These are phyloP conservation scores for Picea mariana DNA, from an alignment of 83 land plant genomes.

Conservation along the genomic window DNA sequence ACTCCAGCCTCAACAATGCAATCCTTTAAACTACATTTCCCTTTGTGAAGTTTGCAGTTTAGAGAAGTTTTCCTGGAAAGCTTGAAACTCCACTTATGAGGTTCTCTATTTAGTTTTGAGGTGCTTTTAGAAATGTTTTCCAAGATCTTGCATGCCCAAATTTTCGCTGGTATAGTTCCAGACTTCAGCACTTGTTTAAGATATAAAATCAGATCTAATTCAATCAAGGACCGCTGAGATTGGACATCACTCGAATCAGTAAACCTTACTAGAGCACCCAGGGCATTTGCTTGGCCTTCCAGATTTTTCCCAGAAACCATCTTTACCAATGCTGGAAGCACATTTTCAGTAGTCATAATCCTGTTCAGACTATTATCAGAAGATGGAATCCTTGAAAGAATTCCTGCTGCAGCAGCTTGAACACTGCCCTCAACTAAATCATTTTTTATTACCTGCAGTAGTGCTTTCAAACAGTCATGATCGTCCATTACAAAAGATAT, in stretches of 20 bases:
- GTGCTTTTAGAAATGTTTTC: constrained; percentile 12
- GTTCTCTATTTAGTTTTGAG: neutral
- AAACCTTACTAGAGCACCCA: neutral
- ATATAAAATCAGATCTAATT: neutral
- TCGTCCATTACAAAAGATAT: neutral
- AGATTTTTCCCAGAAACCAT: constrained; percentile 4
- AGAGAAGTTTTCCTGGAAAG: neutral
- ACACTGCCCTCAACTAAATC: constrained; percentile 2
- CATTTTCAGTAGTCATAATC: constrained; percentile 3
- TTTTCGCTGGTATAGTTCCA: constrained; percentile 4
- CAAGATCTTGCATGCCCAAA: neutral
- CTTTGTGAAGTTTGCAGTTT: constrained; percentile 9
- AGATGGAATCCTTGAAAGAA: constrained; percentile 3
- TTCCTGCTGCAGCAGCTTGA: constrained; percentile 12
- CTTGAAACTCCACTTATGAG: neutral
- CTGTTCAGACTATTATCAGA: neutral
- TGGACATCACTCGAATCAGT: constrained; percentile 1
- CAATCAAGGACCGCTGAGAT: neutral
- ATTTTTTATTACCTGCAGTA: constrained; percentile 10
- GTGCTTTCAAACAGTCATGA: constrained; percentile 3
- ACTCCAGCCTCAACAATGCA: constrained; percentile 17
- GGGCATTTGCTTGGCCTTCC: constrained; percentile 2
- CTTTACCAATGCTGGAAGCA: constrained; percentile 4
- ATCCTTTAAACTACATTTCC: constrained; percentile 7
- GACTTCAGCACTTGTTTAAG: constrained; percentile 7